A percentile compares a stretch with the other conserved stretches of the same genome.
Conservation (phyloP, 2,329 filamentous ascomycete species). For the Exophiala sp. region DNA sequence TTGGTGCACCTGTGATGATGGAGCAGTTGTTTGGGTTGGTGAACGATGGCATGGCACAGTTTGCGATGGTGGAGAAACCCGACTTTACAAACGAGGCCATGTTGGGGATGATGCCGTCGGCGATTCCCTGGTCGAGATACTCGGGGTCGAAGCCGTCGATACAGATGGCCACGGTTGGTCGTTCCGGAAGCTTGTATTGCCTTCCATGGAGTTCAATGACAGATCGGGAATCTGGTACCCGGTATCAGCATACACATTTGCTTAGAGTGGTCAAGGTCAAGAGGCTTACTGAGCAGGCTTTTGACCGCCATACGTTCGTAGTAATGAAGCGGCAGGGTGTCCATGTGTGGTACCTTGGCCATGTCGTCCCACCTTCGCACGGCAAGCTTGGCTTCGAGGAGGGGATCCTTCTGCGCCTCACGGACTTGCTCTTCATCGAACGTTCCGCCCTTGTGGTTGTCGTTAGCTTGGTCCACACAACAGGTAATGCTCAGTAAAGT, state of each 20-base stretch:
- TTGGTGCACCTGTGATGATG: conserved; percentile 44
- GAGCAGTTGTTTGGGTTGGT: conserved; percentile 47
- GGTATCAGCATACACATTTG: neutral
- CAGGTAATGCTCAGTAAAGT: neutral
- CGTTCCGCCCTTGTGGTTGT: conserved; percentile 26
- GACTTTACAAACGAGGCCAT: conserved; percentile 32
- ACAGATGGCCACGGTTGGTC: conserved; percentile 42
- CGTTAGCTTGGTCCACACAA: neutral
- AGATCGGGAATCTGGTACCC: conserved; percentile 19
- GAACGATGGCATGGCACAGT: conserved; percentile 43
- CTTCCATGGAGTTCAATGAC: conserved; percentile 31
- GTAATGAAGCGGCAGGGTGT: conserved; percentile 26
- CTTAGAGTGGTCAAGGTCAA: neutral
- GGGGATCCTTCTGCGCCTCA: conserved; percentile 30
- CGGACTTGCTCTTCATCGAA: conserved; percentile 27
- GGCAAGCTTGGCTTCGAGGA: conserved; percentile 29
- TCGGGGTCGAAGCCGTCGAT: conserved; percentile 45
- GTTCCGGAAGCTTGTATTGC: conserved; percentile 33
- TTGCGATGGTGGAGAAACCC: conserved; percentile 41
- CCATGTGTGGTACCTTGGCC: conserved; percentile 28
- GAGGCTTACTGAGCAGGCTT: conserved; percentile 20
- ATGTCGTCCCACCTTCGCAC: conserved; percentile 32
- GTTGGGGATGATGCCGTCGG: conserved; percentile 36
- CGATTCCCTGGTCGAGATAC: conserved; percentile 38
- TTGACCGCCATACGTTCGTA: conserved; percentile 29